A percentile compares a stretch with the other conserved stretches of the same genome.
phyloP scores from a whole-genome alignment of 257 asterid genomes.

The Solanum dulcamara region DNA sequence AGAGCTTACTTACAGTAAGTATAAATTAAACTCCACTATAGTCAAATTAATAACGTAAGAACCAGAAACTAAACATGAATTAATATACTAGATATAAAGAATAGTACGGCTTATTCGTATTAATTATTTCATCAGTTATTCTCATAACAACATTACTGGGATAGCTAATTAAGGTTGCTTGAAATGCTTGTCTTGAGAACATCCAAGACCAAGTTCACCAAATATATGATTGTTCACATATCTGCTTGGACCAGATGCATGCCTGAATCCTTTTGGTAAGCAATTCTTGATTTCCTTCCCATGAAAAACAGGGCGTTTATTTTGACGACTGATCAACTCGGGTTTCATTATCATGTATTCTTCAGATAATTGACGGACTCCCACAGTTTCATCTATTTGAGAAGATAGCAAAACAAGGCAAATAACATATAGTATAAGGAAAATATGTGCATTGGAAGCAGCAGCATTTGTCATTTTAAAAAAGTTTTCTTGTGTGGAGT shows the following conservation, averaged over 20 bases:
- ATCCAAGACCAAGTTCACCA: conserved; percentile 19
- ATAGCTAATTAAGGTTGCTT: not conserved
- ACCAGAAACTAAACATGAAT: not conserved
- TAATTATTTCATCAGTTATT: not conserved
- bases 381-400: conserved; percentile 16
- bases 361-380: not conserved
- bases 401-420: conserved; percentile 14
- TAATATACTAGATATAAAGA: not conserved
- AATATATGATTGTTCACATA: conserved; percentile 43
- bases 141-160: not conserved
- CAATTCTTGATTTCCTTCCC: conserved; percentile 37
- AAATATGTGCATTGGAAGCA: not conserved
- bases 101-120: not conserved
- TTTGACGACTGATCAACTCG: conserved; percentile 7
- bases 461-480: conserved; percentile 2
- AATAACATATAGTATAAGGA: conserved; percentile 10
- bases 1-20: not conserved
- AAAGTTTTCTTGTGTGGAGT: not conserved
- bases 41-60: not conserved
- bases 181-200: not conserved
- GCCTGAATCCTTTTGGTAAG: conserved; percentile 66
- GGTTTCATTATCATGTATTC: conserved; percentile 25
- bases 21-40: not conserved
- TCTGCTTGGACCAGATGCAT: conserved; percentile 81
- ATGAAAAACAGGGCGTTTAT: conserved; percentile 11